These are phyloP conservation scores for Breynia disticha DNA, from an alignment of 441 rosid species.

Conservation along the genomic window DNA sequence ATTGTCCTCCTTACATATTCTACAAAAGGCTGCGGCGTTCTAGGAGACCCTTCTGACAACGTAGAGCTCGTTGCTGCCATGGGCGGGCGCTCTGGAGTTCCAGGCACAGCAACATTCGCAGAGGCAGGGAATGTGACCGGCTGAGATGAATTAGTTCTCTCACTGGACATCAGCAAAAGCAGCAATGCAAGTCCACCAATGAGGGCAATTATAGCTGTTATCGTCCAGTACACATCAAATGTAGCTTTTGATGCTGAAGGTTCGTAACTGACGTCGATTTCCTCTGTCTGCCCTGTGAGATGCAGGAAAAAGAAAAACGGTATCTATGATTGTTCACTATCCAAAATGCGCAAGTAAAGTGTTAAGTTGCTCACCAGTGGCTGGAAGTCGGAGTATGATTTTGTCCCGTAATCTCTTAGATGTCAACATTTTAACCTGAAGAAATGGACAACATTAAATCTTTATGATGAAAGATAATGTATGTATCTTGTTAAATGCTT, in stretches of 20 bases:
- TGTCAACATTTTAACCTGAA: constrained; percentile 46
- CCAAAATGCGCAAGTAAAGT: background rate
- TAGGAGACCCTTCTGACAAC: constrained; percentile 53
- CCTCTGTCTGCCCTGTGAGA: constrained; percentile 64
- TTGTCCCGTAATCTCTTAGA: constrained; percentile 45
- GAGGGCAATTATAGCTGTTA: constrained; percentile 15
- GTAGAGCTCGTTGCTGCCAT: constrained; percentile 17
- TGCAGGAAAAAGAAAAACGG: background rate
- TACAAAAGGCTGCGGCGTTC: constrained; percentile 80
- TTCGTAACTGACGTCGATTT: constrained; percentile 48
- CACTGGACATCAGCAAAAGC: background rate
- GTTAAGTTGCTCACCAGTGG: constrained; percentile 46
- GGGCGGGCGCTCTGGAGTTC: constrained; percentile 38
- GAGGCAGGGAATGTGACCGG: constrained; percentile 20
- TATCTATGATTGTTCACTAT: too few species aligned
- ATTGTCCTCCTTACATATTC: constrained; percentile 79
- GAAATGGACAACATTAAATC: constrained; percentile 4
- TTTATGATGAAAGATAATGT: too few species aligned
- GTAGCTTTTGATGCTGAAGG: constrained; percentile 15
- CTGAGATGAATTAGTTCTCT: constrained; percentile 4
- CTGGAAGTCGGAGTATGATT: constrained; percentile 56
- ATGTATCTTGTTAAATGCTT: too few species aligned
- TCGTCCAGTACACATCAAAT: constrained; percentile 13
- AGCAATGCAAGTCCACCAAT: constrained; percentile 13
- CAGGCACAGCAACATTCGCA: constrained; percentile 27